Evolutionary conservation across 345 rosid genomes (phyloP).

Genomic region (Excoecaria agallocha): DNA sequence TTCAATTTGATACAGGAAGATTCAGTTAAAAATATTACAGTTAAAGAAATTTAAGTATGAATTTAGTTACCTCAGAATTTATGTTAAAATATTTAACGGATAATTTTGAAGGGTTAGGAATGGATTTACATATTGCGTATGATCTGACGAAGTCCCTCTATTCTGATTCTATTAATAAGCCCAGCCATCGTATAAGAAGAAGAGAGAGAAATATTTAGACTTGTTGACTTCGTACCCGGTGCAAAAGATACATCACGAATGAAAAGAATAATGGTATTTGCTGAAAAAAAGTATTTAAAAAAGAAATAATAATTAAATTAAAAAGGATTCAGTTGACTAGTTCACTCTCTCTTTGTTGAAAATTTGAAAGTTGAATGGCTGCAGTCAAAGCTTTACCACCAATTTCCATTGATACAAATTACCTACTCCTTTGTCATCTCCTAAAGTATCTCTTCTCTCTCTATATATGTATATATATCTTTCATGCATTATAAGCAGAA

Average conservation of each 20-base stretch:
- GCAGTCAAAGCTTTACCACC: slow-evolving; percentile 20
- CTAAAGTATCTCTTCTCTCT: neutral
- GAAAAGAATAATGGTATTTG: too few species aligned
- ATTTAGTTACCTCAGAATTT: too few species aligned
- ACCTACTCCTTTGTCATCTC: neutral
- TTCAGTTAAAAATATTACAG: too few species aligned
- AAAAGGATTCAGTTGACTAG: slow-evolving; percentile 5
- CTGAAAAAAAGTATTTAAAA: neutral
- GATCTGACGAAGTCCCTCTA: neutral
- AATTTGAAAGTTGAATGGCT: slow-evolving; percentile 21
- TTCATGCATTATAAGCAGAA: neutral
- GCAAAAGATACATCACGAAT: too few species aligned
- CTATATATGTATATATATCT: neutral
- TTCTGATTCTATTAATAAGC: slow-evolving; percentile 1
- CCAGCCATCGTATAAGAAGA: slow-evolving; percentile 9
- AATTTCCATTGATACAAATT: neutral
- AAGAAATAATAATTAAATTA: neutral
- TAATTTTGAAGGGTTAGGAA: too few species aligned
- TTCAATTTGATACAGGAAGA: too few species aligned
- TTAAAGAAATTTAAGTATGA: too few species aligned
- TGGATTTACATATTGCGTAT: neutral
- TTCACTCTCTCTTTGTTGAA: slow-evolving; percentile 13
- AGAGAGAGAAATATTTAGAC: neutral
- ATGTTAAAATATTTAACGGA: too few species aligned
- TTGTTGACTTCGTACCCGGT: slow-evolving; percentile 1